phyloP scores from a whole-genome alignment of 139 green algal genomes.

The Pleodorina starrii region DNA sequence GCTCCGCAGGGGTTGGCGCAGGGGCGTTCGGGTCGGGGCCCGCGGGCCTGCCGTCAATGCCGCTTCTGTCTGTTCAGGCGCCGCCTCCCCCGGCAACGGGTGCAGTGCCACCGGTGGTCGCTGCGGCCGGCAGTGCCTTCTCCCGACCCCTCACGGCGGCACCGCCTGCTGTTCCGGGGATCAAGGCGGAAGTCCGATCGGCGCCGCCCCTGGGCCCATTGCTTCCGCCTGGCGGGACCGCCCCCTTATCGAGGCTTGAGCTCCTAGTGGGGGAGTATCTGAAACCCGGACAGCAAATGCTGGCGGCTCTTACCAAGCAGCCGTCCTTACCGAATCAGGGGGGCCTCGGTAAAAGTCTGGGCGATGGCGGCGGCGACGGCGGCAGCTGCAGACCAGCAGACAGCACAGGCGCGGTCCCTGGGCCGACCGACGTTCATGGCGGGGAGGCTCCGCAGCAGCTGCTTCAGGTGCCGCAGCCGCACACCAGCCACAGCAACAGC shows the following conservation, averaged over 20 bases:
- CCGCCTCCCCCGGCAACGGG: too few relatives aligned
- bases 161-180: neutral
- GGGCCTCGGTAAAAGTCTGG: neutral
- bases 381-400: neutral
- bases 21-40: neutral
- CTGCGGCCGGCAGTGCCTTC: constrained; percentile 23
- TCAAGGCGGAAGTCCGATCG: neutral
- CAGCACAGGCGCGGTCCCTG: too few relatives aligned
- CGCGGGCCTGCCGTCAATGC: neutral
- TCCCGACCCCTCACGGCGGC: neutral
- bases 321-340: neutral
- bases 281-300: constrained; percentile 35
- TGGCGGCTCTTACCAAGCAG: constrained; percentile 7
- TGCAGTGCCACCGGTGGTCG: neutral
- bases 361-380: too few relatives aligned
- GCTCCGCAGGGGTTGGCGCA: neutral
- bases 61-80: neutral
- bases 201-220: neutral
- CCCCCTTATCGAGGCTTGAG: neutral
- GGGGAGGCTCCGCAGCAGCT: neutral
- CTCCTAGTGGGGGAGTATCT: constrained; percentile 19
- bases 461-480: neutral
- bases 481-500: constrained; percentile 39
- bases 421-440: neutral
- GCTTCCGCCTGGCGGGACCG: neutral